Evolutionary conservation across 2,329 filamentous ascomycete species (phyloP).

Genomic region (Trichophyton benhamiae): DNA sequence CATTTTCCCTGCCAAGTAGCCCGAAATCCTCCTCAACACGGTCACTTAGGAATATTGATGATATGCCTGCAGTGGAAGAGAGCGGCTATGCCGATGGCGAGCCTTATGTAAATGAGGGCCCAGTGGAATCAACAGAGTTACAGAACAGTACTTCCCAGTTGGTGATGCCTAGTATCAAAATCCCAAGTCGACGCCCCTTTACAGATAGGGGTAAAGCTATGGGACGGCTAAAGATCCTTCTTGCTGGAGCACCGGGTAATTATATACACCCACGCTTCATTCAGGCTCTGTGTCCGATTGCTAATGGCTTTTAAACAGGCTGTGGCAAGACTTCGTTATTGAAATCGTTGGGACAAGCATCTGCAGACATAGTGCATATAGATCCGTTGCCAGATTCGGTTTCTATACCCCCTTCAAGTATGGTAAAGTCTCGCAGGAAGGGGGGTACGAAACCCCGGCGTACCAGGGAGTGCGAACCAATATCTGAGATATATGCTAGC

Average conservation of each 20-base stretch:
- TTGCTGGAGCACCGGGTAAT: slow-evolving; percentile 66
- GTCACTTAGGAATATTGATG: slow-evolving; percentile 47
- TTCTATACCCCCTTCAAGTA: slow-evolving; percentile 14
- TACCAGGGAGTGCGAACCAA: slow-evolving; percentile 19
- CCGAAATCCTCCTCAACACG: slow-evolving; percentile 49
- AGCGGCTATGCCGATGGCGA: slow-evolving; percentile 43
- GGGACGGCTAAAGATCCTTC: slow-evolving; percentile 76
- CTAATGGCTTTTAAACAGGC: slow-evolving; percentile 36
- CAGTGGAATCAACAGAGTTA: slow-evolving; percentile 19
- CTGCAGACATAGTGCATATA: slow-evolving; percentile 87
- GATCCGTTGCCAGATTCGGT: slow-evolving; percentile 44
- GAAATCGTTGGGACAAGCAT: slow-evolving; percentile 72
- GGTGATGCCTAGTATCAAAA: slow-evolving; percentile 93
- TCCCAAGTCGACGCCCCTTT: slow-evolving; percentile 80
- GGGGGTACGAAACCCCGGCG: slow-evolving; percentile 12
- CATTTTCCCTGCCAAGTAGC: slow-evolving; percentile 43
- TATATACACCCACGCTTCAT: not conserved
- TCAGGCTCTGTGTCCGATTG: not conserved
- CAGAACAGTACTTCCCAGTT: slow-evolving; percentile 50
- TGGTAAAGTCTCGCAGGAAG: slow-evolving; percentile 4
- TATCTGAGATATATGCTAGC: slow-evolving; percentile 63
- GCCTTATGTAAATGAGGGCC: slow-evolving; percentile 44
- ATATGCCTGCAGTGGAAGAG: slow-evolving; percentile 44
- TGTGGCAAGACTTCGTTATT: slow-evolving; percentile 84
- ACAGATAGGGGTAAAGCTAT: slow-evolving; percentile 73